phyloP scores from a whole-genome alignment of 257 asterid genomes.

The Solanum megistacrolobum region DNA sequence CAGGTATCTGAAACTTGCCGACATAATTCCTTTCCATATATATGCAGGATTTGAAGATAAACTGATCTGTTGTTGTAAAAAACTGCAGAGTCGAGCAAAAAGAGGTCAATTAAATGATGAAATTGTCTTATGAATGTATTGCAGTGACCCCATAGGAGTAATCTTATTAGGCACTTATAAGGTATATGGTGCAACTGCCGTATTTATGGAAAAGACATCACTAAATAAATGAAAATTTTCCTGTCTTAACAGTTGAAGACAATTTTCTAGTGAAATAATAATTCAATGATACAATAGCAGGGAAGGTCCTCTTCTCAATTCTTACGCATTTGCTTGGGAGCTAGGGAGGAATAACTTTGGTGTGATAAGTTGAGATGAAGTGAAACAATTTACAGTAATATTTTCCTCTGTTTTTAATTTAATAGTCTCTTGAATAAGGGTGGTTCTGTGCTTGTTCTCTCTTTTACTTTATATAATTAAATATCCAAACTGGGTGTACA shows the following conservation, averaged over 20 bases:
- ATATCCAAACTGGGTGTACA: neutral
- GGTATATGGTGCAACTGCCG: neutral
- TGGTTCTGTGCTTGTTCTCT: neutral
- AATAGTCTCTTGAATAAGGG: neutral
- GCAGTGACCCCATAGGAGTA: neutral
- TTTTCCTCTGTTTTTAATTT: neutral
- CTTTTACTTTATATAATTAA: neutral
- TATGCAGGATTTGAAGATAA: neutral
- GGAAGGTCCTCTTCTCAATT: neutral
- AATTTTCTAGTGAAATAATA: neutral
- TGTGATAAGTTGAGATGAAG: neutral
- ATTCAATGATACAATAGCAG: neutral
- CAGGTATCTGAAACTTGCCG: neutral
- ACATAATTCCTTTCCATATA: neutral
- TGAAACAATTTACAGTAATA: neutral
- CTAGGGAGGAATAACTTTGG: neutral
- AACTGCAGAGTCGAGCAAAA: neutral
- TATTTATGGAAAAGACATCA: neutral
- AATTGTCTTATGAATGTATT: neutral
- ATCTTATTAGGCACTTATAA: neutral
- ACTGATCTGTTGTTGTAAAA: neutral
- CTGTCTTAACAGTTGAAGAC: neutral
- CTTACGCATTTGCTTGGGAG: neutral
- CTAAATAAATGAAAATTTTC: neutral
- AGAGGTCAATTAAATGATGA: neutral